Evolutionary conservation across 305 asterid genomes (phyloP).

Genomic region (Fraxinus sp.): DNA sequence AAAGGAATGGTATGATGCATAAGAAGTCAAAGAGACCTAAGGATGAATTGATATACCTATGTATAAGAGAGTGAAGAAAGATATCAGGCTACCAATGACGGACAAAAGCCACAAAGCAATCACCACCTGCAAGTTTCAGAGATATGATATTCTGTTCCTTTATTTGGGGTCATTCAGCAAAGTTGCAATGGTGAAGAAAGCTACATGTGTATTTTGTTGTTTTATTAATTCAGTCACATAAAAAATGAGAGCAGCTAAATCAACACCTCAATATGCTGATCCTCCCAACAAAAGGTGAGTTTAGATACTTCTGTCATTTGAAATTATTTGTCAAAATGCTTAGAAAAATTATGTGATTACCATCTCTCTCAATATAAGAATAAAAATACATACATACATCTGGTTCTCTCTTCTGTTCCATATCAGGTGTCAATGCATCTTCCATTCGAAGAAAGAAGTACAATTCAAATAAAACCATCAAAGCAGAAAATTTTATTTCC

Average conservation of each 20-base stretch:
- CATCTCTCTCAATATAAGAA: not conserved
- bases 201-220: conserved; percentile 12
- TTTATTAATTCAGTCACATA: not conserved
- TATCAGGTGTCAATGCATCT: not conserved
- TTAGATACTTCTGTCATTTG: conserved; percentile 4
- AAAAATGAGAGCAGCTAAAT: not conserved
- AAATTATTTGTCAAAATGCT: not conserved
- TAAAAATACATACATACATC: not conserved
- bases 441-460: not conserved
- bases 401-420: not conserved
- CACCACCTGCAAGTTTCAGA: conserved; percentile 76
- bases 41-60: conserved; percentile 50
- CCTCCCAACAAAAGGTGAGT: not conserved
- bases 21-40: not conserved
- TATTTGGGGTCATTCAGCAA: conserved; percentile 5
- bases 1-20: not conserved
- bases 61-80: conserved; percentile 77
- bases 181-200: conserved; percentile 2
- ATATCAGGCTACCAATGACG: conserved; percentile 76
- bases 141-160: conserved; percentile 17
- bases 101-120: conserved; percentile 86
- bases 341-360: not conserved
- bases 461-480: not conserved
- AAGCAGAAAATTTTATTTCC: not conserved
- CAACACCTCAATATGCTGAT: not conserved